Conservation (phyloP, 2,329 filamentous ascomycete genomes). For the Chalaropsis ovoidea region DNA sequence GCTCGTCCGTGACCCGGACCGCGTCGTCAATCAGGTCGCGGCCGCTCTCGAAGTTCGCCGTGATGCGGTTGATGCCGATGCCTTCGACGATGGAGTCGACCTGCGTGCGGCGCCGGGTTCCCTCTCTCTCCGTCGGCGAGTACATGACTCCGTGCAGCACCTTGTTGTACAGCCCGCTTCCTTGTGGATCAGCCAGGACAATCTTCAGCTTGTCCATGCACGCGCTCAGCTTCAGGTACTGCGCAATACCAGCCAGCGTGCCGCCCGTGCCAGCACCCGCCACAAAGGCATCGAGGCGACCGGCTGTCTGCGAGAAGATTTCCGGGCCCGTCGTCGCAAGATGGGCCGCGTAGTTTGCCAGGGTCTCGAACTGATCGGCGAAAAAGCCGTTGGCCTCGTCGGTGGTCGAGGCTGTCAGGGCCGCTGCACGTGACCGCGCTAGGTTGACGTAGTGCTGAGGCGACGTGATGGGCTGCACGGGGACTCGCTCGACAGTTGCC, state of each 20-base stretch:
- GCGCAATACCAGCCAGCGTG: slow-evolving; percentile 77
- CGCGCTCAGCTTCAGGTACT: slow-evolving; percentile 64
- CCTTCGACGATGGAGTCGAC: slow-evolving; percentile 95
- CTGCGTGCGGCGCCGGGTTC: slow-evolving; percentile 77
- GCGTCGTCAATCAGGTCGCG: slow-evolving; percentile 82
- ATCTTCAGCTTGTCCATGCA: slow-evolving; percentile 53
- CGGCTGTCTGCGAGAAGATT: slow-evolving; percentile 68
- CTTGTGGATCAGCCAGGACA: slow-evolving; percentile 86
- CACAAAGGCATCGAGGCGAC: slow-evolving; percentile 73
- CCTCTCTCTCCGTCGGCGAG: slow-evolving; percentile 75
- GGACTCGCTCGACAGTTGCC: slow-evolving; percentile 82
- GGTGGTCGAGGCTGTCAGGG: slow-evolving; percentile 55
- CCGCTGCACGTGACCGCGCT: slow-evolving; percentile 62
- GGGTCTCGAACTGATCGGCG: slow-evolving; percentile 89
- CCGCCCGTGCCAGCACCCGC: slow-evolving; percentile 91
- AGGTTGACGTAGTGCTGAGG: slow-evolving; percentile 90
- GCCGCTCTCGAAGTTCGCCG: slow-evolving; percentile 81
- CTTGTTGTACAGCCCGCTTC: slow-evolving; percentile 85
- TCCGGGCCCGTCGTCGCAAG: slow-evolving; percentile 76
- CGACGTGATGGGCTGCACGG: slow-evolving; percentile 87
- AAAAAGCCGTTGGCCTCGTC: slow-evolving; percentile 70
- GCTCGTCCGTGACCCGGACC: slow-evolving; percentile 73
- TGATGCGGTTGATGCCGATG: slow-evolving; percentile 90
- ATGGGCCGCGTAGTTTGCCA: slow-evolving; percentile 82
- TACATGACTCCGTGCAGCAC: slow-evolving; percentile 95